Evolutionary conservation across 2,329 filamentous ascomycete species (phyloP).

Genomic region (Fusarium sp.): DNA sequence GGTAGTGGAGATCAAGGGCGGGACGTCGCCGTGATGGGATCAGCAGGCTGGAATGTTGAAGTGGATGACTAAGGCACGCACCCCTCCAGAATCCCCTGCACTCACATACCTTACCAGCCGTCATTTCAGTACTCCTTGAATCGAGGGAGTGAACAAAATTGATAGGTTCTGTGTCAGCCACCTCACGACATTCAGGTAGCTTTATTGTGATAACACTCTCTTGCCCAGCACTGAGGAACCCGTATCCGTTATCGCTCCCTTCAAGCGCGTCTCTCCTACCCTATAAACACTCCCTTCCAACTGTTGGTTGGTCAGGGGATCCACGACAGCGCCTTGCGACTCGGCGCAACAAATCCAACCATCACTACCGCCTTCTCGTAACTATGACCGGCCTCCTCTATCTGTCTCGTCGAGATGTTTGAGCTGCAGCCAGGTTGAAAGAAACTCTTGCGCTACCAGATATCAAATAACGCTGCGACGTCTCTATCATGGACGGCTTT

Average conservation of each 20-base stretch:
- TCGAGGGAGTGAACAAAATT: conserved; percentile 26
- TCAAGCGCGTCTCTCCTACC: conserved; percentile 1
- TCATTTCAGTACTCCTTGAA: conserved; percentile 21
- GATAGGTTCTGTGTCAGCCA: conserved; percentile 33
- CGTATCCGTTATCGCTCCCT: conserved; percentile 8
- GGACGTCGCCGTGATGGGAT: conserved; percentile 24
- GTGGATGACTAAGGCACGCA: conserved; percentile 35
- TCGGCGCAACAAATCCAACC: conserved; percentile 15
- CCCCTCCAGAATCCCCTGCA: conserved; percentile 26
- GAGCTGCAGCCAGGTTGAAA: conserved; percentile 32
- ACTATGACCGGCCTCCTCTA: conserved; percentile 37
- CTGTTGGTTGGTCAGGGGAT: conserved; percentile 34
- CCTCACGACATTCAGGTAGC: conserved; percentile 34
- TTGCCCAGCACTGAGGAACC: conserved; percentile 12
- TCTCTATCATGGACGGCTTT: conserved; percentile 42
- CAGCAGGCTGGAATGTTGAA: conserved; percentile 36
- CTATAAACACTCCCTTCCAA: conserved; percentile 30
- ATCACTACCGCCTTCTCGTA: conserved; percentile 38
- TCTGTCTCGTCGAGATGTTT: conserved; percentile 44
- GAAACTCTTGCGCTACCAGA: conserved; percentile 30
- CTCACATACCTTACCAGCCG: not conserved
- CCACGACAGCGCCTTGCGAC: conserved; percentile 12
- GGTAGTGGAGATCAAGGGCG: not conserved
- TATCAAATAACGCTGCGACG: conserved; percentile 11
- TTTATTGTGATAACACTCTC: conserved; percentile 32